Evolutionary conservation across 2,329 filamentous ascomycete species (phyloP).

Genomic region (Pseudocercospora pini-densiflorae): DNA sequence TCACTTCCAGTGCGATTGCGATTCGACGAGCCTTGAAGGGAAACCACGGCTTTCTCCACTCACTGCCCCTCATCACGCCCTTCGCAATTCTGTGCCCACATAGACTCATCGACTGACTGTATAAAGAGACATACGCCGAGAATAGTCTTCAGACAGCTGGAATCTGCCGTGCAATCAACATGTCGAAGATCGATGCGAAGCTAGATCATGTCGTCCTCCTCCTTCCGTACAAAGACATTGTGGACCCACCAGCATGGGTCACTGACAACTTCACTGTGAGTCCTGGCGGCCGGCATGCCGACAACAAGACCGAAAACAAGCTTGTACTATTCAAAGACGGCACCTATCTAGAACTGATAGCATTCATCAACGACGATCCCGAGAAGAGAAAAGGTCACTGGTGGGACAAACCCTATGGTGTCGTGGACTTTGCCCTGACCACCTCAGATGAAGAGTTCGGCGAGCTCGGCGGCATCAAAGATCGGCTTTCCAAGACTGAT

Average conservation of each 20-base stretch:
- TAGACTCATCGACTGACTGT: conserved; percentile 11
- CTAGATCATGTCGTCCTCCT: conserved; percentile 71
- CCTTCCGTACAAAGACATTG: conserved; percentile 57
- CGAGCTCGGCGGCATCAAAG: conserved; percentile 29
- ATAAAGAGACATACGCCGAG: not conserved
- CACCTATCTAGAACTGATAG: conserved; percentile 69
- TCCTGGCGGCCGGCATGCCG: conserved; percentile 65
- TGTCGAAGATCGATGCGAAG: conserved; percentile 26
- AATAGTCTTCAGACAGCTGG: not conserved
- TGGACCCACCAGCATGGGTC: conserved; percentile 56
- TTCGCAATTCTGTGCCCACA: conserved; percentile 8
- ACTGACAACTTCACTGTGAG: conserved; percentile 61
- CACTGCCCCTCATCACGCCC: conserved; percentile 1
- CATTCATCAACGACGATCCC: conserved; percentile 58
- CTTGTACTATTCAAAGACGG: conserved; percentile 67
- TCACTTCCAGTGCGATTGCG: no score
- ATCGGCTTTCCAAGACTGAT: conserved; percentile 25
- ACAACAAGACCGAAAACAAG: conserved; percentile 64
- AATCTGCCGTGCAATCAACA: not conserved
- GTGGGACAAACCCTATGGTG: conserved; percentile 59
- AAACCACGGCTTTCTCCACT: not conserved
- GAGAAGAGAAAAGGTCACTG: conserved; percentile 55
- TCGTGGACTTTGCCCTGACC: conserved; percentile 67
- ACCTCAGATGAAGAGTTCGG: conserved; percentile 23
- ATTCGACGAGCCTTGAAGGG: not conserved